Evolutionary conservation across 2,329 filamentous ascomycete genomes (phyloP), one percentile per base, ranked within the genome.

Genomic region (Knufia fluminis): DNA sequence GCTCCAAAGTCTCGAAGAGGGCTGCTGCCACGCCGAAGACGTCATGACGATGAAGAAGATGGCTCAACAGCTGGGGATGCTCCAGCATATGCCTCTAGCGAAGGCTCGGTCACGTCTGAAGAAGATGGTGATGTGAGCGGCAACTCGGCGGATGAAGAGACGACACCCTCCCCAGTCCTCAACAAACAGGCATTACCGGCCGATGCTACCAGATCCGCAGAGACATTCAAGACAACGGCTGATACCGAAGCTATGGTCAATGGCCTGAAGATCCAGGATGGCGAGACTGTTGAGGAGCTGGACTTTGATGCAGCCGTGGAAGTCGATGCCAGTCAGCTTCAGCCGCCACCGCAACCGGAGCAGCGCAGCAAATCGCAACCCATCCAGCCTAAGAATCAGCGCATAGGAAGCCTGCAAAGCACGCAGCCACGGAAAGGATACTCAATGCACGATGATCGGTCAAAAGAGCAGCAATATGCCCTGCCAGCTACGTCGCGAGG

Each of bases 351-450:
- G 33, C 33, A 36, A 14, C 33, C 9, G n/a, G 33, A 36, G 33
- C 33, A 36, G 35, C 31, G 46, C 19, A 43, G 26, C 26, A 43
- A 14, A 35, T 49, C 47, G 8, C 47, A 42, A 28, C 45, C 45
- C 4, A 49, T 19, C 6, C 22, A 46, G 24, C 38, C 43, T 31
- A 32, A 39, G 20, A 87, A 85, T 69, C 86, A 86, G 66, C 79
- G 87, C 59, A 88, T 94, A 63, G 82, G 87, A 59, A 88, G 95
- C 65, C 91, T 91, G 31, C 82, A 90, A 9, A 95, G 95, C 68
- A 91, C 96, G 49, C 91, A 92, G 48, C 96, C 94, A 62, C 77
- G 91, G 57, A 92, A 92, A 52, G 84, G 86, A 54, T 97, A 97
- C 73, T 97, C 96, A 71, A 89, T 97, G 80, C 91, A 97, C 67